Evolutionary conservation across 139 green algal species (phyloP).

Genomic region (Chlorella vulgaris): DNA sequence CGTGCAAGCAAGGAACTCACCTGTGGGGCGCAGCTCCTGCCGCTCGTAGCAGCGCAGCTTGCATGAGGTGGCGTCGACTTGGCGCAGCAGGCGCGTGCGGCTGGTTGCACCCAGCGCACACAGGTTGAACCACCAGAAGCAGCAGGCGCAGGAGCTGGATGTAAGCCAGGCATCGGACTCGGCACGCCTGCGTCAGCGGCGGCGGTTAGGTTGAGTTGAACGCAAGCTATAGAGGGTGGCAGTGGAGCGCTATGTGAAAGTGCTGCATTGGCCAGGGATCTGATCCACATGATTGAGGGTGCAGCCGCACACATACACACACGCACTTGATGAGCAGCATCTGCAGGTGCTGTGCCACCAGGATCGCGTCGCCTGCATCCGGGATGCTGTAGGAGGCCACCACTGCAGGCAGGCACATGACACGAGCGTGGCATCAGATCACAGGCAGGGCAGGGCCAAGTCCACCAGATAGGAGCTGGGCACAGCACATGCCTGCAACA

Average conservation of each 20-base stretch:
- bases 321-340: constrained; percentile 26
- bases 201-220: background rate
- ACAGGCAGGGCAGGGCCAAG: no score
- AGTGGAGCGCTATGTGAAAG: no score
- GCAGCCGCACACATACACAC: no score
- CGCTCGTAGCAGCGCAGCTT: constrained; percentile 50
- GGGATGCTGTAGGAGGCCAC: constrained; percentile 35
- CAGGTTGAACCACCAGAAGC: constrained; percentile 37
- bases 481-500: no score
- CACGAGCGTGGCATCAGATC: no score
- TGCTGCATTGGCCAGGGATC: no score
- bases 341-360: constrained; percentile 25
- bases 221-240: background rate
- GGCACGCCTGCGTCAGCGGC: background rate
- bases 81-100: constrained; percentile 4
- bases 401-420: constrained; percentile 10
- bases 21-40: constrained; percentile 46
- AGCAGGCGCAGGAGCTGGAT: constrained; percentile 20
- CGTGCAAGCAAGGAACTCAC: no score
- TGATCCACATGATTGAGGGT: no score
- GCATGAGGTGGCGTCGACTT: constrained; percentile 8
- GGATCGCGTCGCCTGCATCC: constrained; percentile 24
- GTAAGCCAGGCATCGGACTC: constrained; percentile 35
- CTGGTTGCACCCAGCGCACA: constrained; percentile 27
- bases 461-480: no score